Percentiles rank a stretch among this genome's conserved stretches.
Conservation (phyloP, 2,329 filamentous ascomycete species). For the Pseudocercospora pini-densiflorae region DNA sequence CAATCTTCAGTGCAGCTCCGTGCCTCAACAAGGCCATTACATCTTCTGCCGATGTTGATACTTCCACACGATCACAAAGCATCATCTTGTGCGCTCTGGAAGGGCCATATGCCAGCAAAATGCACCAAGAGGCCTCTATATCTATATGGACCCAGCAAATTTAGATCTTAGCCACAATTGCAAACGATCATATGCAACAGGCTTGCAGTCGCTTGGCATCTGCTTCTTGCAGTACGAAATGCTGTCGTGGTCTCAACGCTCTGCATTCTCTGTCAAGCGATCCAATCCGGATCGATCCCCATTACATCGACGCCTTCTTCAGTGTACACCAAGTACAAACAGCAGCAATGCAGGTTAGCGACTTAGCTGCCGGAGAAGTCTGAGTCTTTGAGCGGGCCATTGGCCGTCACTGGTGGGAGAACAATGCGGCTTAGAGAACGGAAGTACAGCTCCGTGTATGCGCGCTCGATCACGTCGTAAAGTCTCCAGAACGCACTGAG, state of each 20-base stretch:
- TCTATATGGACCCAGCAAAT: neutral
- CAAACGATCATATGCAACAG: neutral
- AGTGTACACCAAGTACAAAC: neutral
- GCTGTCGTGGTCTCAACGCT: neutral
- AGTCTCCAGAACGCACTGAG: conserved; percentile 30
- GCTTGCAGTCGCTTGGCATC: neutral
- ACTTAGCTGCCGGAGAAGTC: neutral
- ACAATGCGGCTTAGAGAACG: conserved; percentile 13
- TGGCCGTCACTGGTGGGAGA: conserved; percentile 15
- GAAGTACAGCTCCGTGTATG: conserved; percentile 36
- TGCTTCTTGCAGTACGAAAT: neutral
- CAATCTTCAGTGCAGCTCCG: neutral
- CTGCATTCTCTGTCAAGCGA: neutral
- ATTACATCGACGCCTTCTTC: neutral
- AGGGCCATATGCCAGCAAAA: no score
- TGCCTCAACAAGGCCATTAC: neutral
- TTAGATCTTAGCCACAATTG: neutral
- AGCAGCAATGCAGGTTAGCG: neutral
- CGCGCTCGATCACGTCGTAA: conserved; percentile 33
- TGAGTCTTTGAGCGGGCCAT: neutral
- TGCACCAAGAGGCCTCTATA: no score
- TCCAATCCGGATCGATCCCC: neutral
- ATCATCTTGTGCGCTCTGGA: no score
- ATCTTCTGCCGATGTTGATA: neutral
- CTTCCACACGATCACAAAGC: neutral